Evolutionary conservation across 495 filamentous ascomycete species (phyloP).

Genomic region (Collariella sp.): DNA sequence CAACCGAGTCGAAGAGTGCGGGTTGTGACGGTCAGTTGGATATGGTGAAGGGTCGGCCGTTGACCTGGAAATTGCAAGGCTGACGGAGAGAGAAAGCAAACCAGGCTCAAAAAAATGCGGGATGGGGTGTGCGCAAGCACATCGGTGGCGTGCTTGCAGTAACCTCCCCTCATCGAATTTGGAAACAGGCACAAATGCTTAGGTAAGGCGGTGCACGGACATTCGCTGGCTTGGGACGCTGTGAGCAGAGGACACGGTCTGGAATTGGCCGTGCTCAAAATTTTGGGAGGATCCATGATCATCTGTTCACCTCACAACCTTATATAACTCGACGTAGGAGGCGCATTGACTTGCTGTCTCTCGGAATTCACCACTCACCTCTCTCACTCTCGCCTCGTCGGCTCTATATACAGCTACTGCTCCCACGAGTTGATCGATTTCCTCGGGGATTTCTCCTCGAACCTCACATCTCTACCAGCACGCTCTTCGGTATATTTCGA

Average conservation of each 20-base stretch:
- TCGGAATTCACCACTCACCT: neutral
- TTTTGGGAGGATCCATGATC: slow-evolving; percentile 4
- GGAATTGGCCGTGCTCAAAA: neutral
- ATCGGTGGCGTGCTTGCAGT: neutral
- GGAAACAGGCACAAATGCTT: neutral
- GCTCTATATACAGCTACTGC: neutral
- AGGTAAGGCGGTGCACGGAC: neutral
- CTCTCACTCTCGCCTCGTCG: neutral
- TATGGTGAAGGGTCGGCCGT: neutral
- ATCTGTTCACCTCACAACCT: neutral
- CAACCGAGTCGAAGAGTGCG: neutral
- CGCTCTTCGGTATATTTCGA: neutral
- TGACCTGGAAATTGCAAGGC: neutral
- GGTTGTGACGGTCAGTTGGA: neutral
- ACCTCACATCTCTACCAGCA: too few relatives aligned
- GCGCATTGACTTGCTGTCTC: neutral
- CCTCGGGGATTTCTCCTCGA: neutral
- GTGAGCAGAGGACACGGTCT: slow-evolving; percentile 12
- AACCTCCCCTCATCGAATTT: neutral
- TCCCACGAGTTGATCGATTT: neutral
- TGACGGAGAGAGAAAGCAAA: slow-evolving; percentile 3
- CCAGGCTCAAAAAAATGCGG: slow-evolving; percentile 17
- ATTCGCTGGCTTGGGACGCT: neutral
- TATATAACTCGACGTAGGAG: too few relatives aligned
- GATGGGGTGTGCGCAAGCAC: neutral